Base-by-base conservation (phyloP, 495 filamentous ascomycete genomes). In the Cryomyces antarcticus region DNA sequence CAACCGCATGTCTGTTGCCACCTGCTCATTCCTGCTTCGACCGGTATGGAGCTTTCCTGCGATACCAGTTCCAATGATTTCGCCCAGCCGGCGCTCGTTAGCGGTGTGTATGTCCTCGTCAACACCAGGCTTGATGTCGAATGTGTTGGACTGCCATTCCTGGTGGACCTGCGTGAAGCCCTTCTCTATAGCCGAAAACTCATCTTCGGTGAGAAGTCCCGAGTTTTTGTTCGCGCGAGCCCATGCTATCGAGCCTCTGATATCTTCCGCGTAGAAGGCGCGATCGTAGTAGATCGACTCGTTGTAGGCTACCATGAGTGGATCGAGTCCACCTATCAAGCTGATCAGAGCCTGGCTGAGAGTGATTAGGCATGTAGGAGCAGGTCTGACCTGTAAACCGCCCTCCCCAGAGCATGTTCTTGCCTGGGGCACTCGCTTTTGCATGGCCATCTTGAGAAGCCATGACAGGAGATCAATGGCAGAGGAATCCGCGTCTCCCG, bases 31-130 rank as follows among this genome's bases (percentile, higher is more conserved):
- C 38, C 89, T 67, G 52, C 77, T 84, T 24, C 89, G 75, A 31
- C 87, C 87, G 3, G 87, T 95, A 67, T 95, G 88, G 46, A 95
- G 71, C 64, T 94, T 95, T 5, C 88, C 87, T 2, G 77, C 85
- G 30, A 85, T 77, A 3, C 80, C 69, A 55, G 77, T 86, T 51
- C 87, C 87, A 37, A 95, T 82, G 47, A 93, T 69, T 65, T 96
- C 89, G 34, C 80, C 80, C 17, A 96, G 66, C 35, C 87, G 72
- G 42, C 87, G 77, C 69, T 94, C 88, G 54, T 93, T 94, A 43
- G 87, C 86, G 0, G 88, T 94, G 62, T 94, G 87, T 48, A 93
- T 93, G 49, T 79, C 74, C 58, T 81, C 80, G 47, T 85, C 80
- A 46, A 73, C 68, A 42, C 67, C 72, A 5, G 68, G 61, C 9